Conservation (phyloP, 176 grass and related monocot species). For the Secale cereale region DNA sequence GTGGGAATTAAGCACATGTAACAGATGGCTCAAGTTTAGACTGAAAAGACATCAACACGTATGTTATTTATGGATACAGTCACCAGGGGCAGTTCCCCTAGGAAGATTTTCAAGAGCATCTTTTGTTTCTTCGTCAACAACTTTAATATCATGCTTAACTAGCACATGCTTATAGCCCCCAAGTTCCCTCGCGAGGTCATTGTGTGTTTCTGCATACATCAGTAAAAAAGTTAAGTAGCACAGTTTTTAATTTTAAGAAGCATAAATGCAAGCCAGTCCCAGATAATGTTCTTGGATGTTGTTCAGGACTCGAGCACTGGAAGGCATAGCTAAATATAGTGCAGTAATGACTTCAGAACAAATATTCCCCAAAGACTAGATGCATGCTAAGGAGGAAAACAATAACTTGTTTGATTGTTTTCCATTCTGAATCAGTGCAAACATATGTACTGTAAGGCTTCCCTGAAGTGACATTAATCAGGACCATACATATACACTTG, state of each 20-base stretch:
- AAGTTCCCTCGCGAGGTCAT: constrained; percentile 78
- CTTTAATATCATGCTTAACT: constrained; percentile 65
- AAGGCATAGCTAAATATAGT: neutral
- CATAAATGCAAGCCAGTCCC: neutral
- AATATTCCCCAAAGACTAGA: neutral
- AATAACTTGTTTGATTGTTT: neutral
- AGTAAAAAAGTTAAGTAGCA: neutral
- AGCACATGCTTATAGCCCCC: constrained; percentile 79
- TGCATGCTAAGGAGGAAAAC: neutral
- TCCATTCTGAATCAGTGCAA: neutral
- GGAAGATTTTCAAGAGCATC: constrained; percentile 61
- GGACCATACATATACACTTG: neutral
- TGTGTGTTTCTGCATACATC: constrained; percentile 60
- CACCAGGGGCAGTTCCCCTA: constrained; percentile 54
- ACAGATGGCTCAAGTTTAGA: neutral
- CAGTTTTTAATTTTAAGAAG: constrained; percentile 15
- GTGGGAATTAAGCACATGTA: neutral
- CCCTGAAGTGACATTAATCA: neutral
- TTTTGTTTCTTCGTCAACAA: constrained; percentile 53
- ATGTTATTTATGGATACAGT: constrained; percentile 76
- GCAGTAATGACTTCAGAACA: neutral
- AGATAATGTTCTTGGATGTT: neutral
- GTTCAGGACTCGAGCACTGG: neutral
- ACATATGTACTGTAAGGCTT: neutral
- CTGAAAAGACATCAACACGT: neutral